These are phyloP conservation scores for Phytophthora tubulina DNA, from an alignment of 352 stramenopile species.

Conservation along the genomic window DNA sequence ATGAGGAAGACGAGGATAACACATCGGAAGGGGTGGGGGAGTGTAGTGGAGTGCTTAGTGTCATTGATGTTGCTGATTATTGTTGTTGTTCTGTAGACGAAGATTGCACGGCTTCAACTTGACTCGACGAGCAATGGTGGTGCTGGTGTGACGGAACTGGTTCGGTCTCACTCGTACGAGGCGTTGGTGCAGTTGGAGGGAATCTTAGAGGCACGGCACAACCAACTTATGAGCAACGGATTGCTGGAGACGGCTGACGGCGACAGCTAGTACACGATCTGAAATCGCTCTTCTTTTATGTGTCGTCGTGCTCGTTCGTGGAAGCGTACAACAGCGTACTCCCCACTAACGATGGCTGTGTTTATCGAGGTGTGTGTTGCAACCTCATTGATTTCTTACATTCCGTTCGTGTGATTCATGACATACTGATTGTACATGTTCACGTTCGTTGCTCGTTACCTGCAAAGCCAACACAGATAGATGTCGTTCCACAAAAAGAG, in stretches of 20 bases:
- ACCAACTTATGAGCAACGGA: conserved; percentile 72
- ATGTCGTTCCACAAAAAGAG: no score
- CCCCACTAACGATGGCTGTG: no score
- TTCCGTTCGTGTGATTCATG: no score
- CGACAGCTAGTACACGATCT: conserved; percentile 11
- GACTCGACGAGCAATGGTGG: conserved; percentile 9
- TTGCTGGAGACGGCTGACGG: conserved; percentile 19
- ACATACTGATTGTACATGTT: no score
- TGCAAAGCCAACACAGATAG: no score
- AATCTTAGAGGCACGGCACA: conserved; percentile 78
- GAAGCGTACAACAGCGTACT: no score
- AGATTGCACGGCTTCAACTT: conserved; percentile 21
- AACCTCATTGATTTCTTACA: no score
- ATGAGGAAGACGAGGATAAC: not conserved
- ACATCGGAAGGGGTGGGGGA: conserved; percentile 18
- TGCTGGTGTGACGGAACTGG: conserved; percentile 25
- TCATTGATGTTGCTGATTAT: conserved; percentile 4
- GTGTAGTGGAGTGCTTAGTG: no score
- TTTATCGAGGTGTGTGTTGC: no score
- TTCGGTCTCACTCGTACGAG: conserved; percentile 77
- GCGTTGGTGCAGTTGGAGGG: conserved; percentile 75
- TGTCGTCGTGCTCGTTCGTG: no score
- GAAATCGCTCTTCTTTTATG: no score
- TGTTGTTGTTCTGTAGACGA: conserved; percentile 6
- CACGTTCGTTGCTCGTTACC: no score